Evolutionary conservation across 352 stramenopile genomes (phyloP).

Genomic region (Peronosclerospora sorghi): DNA sequence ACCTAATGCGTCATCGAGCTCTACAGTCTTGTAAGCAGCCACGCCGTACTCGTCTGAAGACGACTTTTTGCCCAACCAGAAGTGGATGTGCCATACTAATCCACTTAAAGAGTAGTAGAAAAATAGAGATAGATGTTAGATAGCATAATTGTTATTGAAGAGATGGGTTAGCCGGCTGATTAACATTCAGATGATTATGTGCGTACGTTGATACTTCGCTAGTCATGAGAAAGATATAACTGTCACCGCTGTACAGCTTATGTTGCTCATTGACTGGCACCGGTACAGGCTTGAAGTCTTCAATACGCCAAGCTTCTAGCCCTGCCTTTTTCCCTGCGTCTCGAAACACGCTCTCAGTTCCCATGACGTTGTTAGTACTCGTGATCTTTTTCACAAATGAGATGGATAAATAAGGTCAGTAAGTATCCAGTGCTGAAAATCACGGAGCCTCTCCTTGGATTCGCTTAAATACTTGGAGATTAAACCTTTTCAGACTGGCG

Average conservation of each 20-base stretch:
- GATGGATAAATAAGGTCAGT: too few relatives aligned
- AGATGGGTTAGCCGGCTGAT: too few relatives aligned
- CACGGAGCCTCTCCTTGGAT: too few relatives aligned
- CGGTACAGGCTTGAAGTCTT: conserved; percentile 63
- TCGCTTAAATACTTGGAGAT: too few relatives aligned
- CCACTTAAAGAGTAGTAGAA: conserved; percentile 12
- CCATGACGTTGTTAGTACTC: conserved; percentile 19
- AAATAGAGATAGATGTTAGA: not conserved
- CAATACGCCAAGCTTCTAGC: conserved; percentile 77
- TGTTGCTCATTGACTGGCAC: conserved; percentile 50
- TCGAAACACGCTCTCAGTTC: conserved; percentile 47
- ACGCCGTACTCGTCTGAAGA: conserved; percentile 89
- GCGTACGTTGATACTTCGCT: conserved; percentile 33
- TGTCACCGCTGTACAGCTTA: conserved; percentile 92
- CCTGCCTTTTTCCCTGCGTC: conserved; percentile 48
- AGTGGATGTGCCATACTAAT: conserved; percentile 89
- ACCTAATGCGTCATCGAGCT: conserved; percentile 91
- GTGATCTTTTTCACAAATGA: too few relatives aligned
- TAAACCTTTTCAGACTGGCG: too few relatives aligned
- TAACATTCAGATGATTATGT: not conserved
- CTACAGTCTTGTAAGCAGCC: conserved; percentile 94
- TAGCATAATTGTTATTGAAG: not conserved
- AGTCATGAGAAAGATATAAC: conserved; percentile 93
- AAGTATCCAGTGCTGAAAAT: too few relatives aligned
- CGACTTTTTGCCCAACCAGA: conserved; percentile 92